Conservation (phyloP, 176 grass and related monocot genomes). For the Puccinellia tenuiflora region DNA sequence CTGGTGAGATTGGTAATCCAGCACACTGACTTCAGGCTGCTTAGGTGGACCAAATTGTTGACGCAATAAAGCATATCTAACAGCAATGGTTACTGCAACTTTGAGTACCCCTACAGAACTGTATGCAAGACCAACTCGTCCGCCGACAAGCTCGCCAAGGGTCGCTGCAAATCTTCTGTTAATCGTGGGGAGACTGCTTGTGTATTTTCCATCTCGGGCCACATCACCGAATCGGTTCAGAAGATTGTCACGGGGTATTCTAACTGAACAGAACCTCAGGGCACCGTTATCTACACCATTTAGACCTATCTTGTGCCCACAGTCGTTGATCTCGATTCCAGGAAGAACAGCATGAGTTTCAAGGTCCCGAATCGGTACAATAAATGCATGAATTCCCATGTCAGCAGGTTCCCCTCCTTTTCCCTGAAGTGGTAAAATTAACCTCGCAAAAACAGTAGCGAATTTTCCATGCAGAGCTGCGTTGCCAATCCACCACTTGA, state of each 20-base stretch:
- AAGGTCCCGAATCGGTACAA: constrained; percentile 83
- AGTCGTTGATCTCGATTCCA: constrained; percentile 95
- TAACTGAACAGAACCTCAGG: constrained; percentile 66
- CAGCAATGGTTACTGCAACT: constrained; percentile 80
- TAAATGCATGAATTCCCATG: constrained; percentile 95
- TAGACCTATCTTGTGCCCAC: constrained; percentile 91
- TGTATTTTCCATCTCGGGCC: constrained; percentile 87
- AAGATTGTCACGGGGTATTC: constrained; percentile 93
- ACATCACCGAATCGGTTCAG: constrained; percentile 96
- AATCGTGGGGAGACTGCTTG: constrained; percentile 73
- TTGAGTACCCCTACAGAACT: constrained; percentile 80
- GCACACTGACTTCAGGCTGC: constrained; percentile 77
- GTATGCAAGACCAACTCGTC: constrained; percentile 79
- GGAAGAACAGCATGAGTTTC: constrained; percentile 74
- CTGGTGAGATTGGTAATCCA: constrained; percentile 98
- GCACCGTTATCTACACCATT: constrained; percentile 99
- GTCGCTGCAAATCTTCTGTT: constrained; percentile 98
- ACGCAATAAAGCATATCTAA: constrained; percentile 87
- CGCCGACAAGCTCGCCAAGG: constrained; percentile 90
- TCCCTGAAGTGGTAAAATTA: constrained; percentile 88
- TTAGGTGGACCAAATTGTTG: constrained; percentile 94
- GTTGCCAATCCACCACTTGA: constrained; percentile 99
- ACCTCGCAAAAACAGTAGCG: constrained; percentile 84
- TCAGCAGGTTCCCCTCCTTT: constrained; percentile 70
- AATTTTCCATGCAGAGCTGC: constrained; percentile 90